Percentiles rank a stretch among this genome's conserved stretches.
Evolutionary conservation across 495 filamentous ascomycete species (phyloP).

Genomic region (Podospora tetraspora): DNA sequence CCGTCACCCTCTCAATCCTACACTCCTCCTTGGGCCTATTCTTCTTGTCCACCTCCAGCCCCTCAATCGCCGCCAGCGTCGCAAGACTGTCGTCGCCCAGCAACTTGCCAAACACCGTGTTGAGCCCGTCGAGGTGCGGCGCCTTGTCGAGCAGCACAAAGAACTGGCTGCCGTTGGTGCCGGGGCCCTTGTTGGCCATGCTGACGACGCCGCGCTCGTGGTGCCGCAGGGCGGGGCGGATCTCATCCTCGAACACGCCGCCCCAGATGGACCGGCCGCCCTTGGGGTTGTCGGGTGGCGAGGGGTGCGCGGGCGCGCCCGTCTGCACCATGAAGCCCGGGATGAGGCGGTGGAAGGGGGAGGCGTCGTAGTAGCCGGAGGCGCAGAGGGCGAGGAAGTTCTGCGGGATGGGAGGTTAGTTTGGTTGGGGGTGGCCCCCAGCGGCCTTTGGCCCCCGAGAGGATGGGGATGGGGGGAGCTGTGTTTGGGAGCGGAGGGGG

Average conservation of each 20-base stretch:
- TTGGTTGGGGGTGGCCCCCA: neutral
- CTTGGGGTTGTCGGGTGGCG: conserved; percentile 58
- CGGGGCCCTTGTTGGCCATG: conserved; percentile 88
- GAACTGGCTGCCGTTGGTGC: conserved; percentile 92
- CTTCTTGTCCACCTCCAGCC: conserved; percentile 83
- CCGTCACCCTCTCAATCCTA: conserved; percentile 67
- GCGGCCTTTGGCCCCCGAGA: neutral
- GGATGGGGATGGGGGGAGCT: neutral
- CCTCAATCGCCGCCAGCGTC: conserved; percentile 72
- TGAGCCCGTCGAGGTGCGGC: conserved; percentile 89
- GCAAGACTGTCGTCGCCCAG: conserved; percentile 55
- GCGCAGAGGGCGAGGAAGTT: conserved; percentile 98
- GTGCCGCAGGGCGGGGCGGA: conserved; percentile 76
- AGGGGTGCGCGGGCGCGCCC: conserved; percentile 66
- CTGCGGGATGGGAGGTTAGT: conserved; percentile 38
- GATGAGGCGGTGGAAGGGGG: conserved; percentile 87
- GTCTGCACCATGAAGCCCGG: conserved; percentile 90
- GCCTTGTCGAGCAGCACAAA: conserved; percentile 83
- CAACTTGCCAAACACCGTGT: conserved; percentile 89
- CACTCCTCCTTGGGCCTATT: conserved; percentile 67
- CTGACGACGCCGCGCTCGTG: conserved; percentile 80
- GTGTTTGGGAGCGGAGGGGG: conserved; percentile 26
- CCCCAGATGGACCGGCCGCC: conserved; percentile 82
- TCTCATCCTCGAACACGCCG: conserved; percentile 84
- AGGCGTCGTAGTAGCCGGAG: conserved; percentile 75